These are phyloP conservation scores for Aleurites moluccanus DNA, from an alignment of 441 rosid species.

Conservation along the genomic window DNA sequence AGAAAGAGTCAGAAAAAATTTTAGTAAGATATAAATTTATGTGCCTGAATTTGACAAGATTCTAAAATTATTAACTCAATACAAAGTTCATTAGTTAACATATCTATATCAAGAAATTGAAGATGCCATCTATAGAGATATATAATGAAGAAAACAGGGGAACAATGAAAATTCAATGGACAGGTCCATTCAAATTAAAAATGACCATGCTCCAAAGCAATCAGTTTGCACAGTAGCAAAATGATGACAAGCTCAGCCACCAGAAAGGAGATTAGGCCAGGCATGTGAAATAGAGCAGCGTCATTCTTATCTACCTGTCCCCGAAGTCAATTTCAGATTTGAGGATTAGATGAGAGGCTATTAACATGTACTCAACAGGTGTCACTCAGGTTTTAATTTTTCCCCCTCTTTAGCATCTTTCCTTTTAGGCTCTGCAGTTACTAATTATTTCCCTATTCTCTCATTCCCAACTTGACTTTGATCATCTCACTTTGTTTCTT, in stretches of 20 bases:
- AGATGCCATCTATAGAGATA: not conserved
- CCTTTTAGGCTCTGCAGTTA: not conserved
- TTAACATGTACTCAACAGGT: not conserved
- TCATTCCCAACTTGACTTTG: not conserved
- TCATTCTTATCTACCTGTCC: not conserved
- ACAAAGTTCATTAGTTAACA: not conserved
- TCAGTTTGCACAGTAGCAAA: not conserved
- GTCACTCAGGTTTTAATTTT: not conserved
- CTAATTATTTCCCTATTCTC: not conserved
- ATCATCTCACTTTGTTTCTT: too few relatives aligned
- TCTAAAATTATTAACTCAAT: not conserved
- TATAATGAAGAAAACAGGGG: not conserved
- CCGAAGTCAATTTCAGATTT: not conserved
- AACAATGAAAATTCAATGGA: not conserved
- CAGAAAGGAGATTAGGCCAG: not conserved
- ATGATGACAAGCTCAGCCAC: not conserved
- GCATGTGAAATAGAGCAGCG: not conserved
- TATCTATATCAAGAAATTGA: not conserved
- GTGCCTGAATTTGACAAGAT: not conserved
- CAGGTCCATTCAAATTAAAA: not conserved
- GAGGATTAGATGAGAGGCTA: not conserved
- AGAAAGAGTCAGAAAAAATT: constrained; percentile 3
- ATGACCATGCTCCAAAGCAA: not conserved
- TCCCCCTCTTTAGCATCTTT: not conserved
- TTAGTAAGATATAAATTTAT: not conserved